Base-by-base conservation (phyloP, 176 grass and related monocot genomes). In the Eleusine coracana region DNA sequence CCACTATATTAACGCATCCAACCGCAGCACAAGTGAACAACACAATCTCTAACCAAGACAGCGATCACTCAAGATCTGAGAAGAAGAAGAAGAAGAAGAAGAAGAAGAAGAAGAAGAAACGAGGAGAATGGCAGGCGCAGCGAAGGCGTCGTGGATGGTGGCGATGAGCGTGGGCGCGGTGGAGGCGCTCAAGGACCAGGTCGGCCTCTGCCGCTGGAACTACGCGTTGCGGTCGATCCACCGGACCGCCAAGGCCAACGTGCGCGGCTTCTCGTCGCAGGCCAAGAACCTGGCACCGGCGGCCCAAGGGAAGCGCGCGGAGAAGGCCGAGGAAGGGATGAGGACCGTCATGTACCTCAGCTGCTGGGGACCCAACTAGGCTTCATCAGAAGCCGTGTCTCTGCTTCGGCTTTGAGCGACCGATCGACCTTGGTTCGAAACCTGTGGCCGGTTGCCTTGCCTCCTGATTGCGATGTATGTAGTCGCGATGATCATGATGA, bases 111-210 rank as follows among this genome's bases (percentile, higher is more conserved):
- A 21, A 36, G 31, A 76, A 67, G 14, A 20, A 37, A 12, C 10
- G 12, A 66, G 4, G 56, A 23, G 55, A 1, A 94, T 89, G 87
- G 82, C 83, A 2, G 68, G 23, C 4, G 80, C 79, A 10, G 73
- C 85, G 2, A 95, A 67, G 77, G 82, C 84, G 13, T 92, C 90
- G 36, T 88, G 88, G 83, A 64, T 79, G 3, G 87, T 88, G n/a
- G 88, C 90, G 23, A 79, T 87, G 63, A 95, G 93, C 82, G 83
- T 95, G 2, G 83, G 87, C 37, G 88, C 88, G 0, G 93, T 92
- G 71, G 93, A 95, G 64, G 93, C 88, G 7, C 82, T 95, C 70
- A 96, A 96, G 82, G 90, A 95, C 61, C 94, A 97, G 51, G 84
- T 28, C 0, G 91, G 94, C 0, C 91, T 92, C 34, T 94, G 91